Evolutionary conservation across 495 filamentous ascomycete species (phyloP), one percentile per base, ranked within the genome.

Genomic region (Penicillium crystallinum): DNA sequence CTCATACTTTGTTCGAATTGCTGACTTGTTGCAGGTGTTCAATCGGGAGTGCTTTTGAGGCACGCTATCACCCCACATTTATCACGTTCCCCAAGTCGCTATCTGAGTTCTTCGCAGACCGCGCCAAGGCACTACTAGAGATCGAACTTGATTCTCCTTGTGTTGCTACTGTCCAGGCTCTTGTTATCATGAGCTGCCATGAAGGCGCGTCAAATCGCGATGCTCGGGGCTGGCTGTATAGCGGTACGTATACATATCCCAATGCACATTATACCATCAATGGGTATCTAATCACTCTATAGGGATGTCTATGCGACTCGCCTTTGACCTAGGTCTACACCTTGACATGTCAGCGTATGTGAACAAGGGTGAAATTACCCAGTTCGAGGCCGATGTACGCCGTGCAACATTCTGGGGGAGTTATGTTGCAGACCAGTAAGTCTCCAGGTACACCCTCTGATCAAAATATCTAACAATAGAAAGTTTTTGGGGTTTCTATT

Each of bases 301-400:
- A 74, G 71, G 73, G 33, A 78, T 80, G 77, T 74, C 76, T 0
- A 76, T 77, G 70, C 64, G 77, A 21, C 70, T 80, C 46, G 69
- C 75, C 4, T 74, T 75, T 27, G 74, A 80, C 49, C 68, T 80
- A 37, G 77, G 72, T 1, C 42, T 80, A 19, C 76, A 80, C 54
- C 30, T 77, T 23, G 75, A 80, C 44, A 76, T 72, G 66, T 71
- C 68, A 3, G 57, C 69, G 0, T 78, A 77, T 44, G 71, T 78
- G 18, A 61, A 68, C 36, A 66, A 63, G 42, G 73, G 75, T 7
- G 64, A 71, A 21, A 73, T 78, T 38, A 75, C 66, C 41, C 51
- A 61, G 1, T 56, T 65, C 8, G 76, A 78, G 51, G 75, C 75
- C 8, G 65, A 75, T 47, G 66, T 77, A 17, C 69, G 77, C 12